Conservation (phyloP, 2,329 filamentous ascomycete species). For the Phialemonium atrogriseum region DNA sequence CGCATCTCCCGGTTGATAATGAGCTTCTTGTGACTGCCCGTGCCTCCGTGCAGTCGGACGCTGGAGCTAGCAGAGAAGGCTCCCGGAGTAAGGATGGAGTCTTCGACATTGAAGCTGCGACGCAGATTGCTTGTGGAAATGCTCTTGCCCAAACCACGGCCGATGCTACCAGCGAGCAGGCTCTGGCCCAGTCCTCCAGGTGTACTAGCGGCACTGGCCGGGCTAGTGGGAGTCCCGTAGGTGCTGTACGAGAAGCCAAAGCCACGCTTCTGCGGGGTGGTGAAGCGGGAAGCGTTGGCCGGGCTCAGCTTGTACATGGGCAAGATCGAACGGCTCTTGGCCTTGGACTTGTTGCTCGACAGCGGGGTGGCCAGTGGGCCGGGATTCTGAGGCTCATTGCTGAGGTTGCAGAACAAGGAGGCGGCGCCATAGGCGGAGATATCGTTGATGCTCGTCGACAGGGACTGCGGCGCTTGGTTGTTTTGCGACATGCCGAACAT, state of each 20-base stretch:
- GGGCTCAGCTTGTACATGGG: conserved; percentile 85
- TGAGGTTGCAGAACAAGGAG: conserved; percentile 72
- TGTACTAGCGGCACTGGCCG: conserved; percentile 59
- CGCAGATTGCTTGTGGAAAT: conserved; percentile 81
- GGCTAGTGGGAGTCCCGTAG: conserved; percentile 73
- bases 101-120: conserved; percentile 70
- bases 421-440: conserved; percentile 85
- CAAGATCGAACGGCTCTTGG: conserved; percentile 70
- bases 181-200: conserved; percentile 61
- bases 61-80: conserved; percentile 67
- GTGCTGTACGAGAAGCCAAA: conserved; percentile 92
- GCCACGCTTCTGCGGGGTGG: conserved; percentile 77
- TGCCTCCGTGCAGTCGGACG: conserved; percentile 56
- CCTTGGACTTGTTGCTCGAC: conserved; percentile 62
- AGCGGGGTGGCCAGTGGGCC: conserved; percentile 90
- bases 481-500: conserved; percentile 50
- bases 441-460: conserved; percentile 75
- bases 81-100: conserved; percentile 78
- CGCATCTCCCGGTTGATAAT: conserved; percentile 85
- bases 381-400: conserved; percentile 58
- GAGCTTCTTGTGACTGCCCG: conserved; percentile 75
- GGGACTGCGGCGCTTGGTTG: conserved; percentile 43
- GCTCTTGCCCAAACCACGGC: conserved; percentile 73
- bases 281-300: conserved; percentile 66
- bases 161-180: conserved; percentile 56